Conservation (phyloP, 257 asterid genomes). For the Ilex aquifolium region DNA sequence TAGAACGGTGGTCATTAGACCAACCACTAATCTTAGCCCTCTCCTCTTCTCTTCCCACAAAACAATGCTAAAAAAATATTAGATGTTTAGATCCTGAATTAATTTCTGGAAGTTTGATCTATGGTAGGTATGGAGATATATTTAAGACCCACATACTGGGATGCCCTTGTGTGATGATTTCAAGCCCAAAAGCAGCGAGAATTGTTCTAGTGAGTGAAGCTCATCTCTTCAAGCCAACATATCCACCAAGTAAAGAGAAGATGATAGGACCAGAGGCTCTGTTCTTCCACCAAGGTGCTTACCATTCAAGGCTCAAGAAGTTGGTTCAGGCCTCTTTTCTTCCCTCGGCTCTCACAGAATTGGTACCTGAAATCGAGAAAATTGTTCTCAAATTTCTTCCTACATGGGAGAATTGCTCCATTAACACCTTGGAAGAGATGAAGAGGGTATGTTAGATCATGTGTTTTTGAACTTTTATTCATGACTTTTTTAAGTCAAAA, state of each 20-base stretch:
- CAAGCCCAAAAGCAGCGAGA: slow-evolving; percentile 62
- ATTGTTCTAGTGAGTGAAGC: slow-evolving; percentile 53
- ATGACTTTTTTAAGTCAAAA: neutral
- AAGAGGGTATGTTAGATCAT: slow-evolving; percentile 32
- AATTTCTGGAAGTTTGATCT: too few species aligned
- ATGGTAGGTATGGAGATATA: slow-evolving; percentile 48
- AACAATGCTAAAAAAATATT: too few species aligned
- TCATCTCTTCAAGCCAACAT: slow-evolving; percentile 63
- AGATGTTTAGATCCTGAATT: too few species aligned
- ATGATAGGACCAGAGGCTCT: slow-evolving; percentile 67
- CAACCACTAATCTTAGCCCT: too few species aligned
- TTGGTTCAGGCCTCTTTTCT: slow-evolving; percentile 40
- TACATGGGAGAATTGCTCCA: slow-evolving; percentile 33
- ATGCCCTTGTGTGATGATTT: slow-evolving; percentile 71
- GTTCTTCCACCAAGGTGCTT: slow-evolving; percentile 55
- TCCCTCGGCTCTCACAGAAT: slow-evolving; percentile 32
- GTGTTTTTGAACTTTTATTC: neutral
- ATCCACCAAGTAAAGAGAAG: slow-evolving; percentile 58
- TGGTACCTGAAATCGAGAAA: slow-evolving; percentile 32
- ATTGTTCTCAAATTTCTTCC: slow-evolving; percentile 35
- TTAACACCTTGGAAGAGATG: slow-evolving; percentile 50
- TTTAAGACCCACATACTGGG: slow-evolving; percentile 71
- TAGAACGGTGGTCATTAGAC: too few species aligned
- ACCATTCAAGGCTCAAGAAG: slow-evolving; percentile 55
- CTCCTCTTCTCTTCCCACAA: too few species aligned